Percentiles rank a stretch among this genome's conserved stretches.
Conservation (phyloP, 2,329 filamentous ascomycete species). For the Trichophyton equinum region DNA sequence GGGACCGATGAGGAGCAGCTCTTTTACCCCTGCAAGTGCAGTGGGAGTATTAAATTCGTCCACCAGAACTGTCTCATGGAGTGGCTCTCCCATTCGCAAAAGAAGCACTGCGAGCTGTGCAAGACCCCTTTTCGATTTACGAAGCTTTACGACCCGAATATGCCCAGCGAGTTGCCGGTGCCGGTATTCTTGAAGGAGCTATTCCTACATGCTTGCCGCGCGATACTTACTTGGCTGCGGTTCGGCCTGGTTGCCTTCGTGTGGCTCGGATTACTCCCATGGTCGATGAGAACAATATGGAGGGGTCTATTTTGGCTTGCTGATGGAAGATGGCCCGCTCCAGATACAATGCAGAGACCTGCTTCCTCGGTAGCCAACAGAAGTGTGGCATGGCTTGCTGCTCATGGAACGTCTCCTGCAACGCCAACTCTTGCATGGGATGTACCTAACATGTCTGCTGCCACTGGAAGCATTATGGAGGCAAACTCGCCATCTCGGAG, state of each 20-base stretch:
- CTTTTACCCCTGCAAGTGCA: constrained; percentile 98
- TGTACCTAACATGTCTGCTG: constrained; percentile 14
- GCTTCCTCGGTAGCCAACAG: constrained; percentile 12
- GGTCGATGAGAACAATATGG: constrained; percentile 85
- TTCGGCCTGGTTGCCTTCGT: constrained; percentile 67
- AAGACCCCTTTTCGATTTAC: constrained; percentile 98
- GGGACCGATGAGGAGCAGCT: constrained; percentile 69
- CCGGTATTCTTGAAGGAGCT: constrained; percentile 72
- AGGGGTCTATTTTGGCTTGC: constrained; percentile 88
- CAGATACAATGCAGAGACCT: constrained; percentile 17
- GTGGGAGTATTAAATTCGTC: constrained; percentile 95
- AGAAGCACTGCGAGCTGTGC: constrained; percentile 98
- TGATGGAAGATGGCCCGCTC: constrained; percentile 53
- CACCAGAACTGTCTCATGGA: constrained; percentile 98
- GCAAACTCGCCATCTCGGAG: constrained; percentile 23
- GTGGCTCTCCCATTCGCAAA: constrained; percentile 96
- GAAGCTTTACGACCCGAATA: constrained; percentile 87
- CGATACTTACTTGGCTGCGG: constrained; percentile 64
- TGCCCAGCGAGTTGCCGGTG: constrained; percentile 73
- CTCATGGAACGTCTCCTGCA: constrained; percentile 20
- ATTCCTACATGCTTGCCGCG: constrained; percentile 56
- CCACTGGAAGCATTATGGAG: constrained; percentile 18
- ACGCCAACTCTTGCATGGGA: constrained; percentile 15
- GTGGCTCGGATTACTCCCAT: constrained; percentile 82
- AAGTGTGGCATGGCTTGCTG: constrained; percentile 15